Conservation (phyloP, 164 flowering plant species). For the Cinnamomum micranthum region DNA sequence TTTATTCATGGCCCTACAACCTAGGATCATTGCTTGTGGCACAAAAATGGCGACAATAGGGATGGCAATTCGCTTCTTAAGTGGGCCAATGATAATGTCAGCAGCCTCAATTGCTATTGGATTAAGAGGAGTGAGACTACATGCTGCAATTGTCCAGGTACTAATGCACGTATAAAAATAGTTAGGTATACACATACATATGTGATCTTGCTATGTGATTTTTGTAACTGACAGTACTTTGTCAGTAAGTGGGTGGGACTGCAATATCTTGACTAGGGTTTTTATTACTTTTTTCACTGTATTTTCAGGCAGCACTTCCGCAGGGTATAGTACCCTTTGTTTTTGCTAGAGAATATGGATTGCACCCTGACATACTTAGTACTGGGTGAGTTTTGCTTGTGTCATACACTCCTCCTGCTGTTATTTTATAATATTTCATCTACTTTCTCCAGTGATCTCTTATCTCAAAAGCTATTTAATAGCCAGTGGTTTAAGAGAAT, state of each 20-base stretch:
- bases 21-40: constrained; percentile 61
- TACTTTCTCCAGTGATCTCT: background rate
- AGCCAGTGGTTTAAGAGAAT: too few species aligned
- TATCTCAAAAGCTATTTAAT: too few species aligned
- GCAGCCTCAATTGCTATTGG: constrained; percentile 54
- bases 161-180: background rate
- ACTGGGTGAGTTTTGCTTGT: constrained; percentile 40
- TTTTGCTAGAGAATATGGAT: constrained; percentile 59
- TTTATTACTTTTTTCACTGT: background rate
- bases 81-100: constrained; percentile 56
- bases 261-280: background rate
- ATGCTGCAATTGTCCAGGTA: constrained; percentile 61
- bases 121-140: constrained; percentile 40
- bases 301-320: constrained; percentile 61
- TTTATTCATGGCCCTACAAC: constrained; percentile 72
- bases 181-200: background rate
- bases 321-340: constrained; percentile 76
- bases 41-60: constrained; percentile 39
- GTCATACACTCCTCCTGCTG: background rate
- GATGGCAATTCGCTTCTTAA: constrained; percentile 51
- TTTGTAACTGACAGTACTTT: too few species aligned
- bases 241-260: background rate
- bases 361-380: constrained; percentile 68
- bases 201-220: too few species aligned
- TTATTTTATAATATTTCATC: background rate